These are phyloP conservation scores for Zygnema circumcarinatum DNA, from an alignment of 139 green algal species.

Conservation along the genomic window DNA sequence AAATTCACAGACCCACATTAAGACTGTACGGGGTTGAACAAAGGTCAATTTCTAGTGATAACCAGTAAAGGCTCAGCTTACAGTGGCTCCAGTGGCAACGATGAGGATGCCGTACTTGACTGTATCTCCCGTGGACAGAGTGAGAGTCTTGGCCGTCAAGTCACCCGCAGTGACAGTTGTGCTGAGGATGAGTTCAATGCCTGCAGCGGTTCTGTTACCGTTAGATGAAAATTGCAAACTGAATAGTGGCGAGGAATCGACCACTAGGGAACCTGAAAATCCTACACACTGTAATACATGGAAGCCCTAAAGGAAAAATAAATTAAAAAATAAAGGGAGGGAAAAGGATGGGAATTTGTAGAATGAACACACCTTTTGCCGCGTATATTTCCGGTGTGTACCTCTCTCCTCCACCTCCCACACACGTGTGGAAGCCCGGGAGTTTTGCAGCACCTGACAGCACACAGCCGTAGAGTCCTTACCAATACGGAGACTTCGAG, in stretches of 20 bases:
- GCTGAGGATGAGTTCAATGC: constrained; percentile 74
- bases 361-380: constrained; percentile 74
- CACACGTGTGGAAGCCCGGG: constrained; percentile 92
- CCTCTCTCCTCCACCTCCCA: constrained; percentile 85
- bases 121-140: constrained; percentile 64
- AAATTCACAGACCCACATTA: too few species aligned
- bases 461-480: too few species aligned
- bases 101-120: constrained; percentile 86
- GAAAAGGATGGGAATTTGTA: constrained; percentile 7
- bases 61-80: too few species aligned
- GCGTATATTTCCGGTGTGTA: constrained; percentile 82
- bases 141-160: constrained; percentile 71
- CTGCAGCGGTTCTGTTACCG: too few species aligned
- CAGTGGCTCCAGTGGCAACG: constrained; percentile 81
- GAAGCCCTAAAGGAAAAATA: too few species aligned
- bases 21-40: too few species aligned
- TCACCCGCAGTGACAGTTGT: constrained; percentile 70
- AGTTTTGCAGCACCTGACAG: constrained; percentile 70
- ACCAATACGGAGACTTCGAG: too few species aligned
- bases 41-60: too few species aligned
- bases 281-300: too few species aligned
- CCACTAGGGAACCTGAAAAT: too few species aligned
- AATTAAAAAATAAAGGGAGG: background rate
- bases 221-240: constrained; percentile 29
- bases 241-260: too few species aligned